Base-by-base conservation (phyloP, 495 filamentous ascomycete genomes). In the Neurospora sp. region DNA sequence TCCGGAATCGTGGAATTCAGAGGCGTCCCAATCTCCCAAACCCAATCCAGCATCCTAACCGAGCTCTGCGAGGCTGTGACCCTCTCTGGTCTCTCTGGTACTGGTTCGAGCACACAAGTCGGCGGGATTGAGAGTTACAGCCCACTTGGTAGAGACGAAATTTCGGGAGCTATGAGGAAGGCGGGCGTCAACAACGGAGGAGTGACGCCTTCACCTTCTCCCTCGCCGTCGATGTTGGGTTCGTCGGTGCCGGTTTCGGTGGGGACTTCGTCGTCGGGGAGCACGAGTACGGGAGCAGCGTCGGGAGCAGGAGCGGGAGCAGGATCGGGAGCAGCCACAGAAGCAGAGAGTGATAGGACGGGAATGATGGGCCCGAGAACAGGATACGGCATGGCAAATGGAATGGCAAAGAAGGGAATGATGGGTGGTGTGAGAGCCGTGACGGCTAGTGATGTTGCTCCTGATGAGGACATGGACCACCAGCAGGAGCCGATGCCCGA, bases 51-150 rank as follows among this genome's bases (percentile, higher is more conserved):
- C 74, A 80, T 79, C 49, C 70, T 78, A 31, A 76, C 77, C 10
- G 77, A 79, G 73, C 70, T 80, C 18, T 76, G 76, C 62, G 76
- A 74, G 5, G 77, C 75, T 9, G 79, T 78, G n/a, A 75, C 75
- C 5, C 54, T 62, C 0, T 60, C 49, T 0, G 23, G 49, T 60
- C 11, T 27, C 5, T 27, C 20, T 1, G n/a, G n/a, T 27, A 7
- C n/a, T 7, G 54, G 54, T 4, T 62, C 54, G 0, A 3, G 23
- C 27, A 35, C 54, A n/a, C n/a, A n/a, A 4, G 35, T 35, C 5
- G 54, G 54, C 2, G 23, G 54, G 0, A 16, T 62, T 8, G 74
- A 78, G 76, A 39, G 70, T 8, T 80, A 80, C 70, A 77, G 77
- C 23, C 78, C 78, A 1, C 69, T 80, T 2, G 42, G 72, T 11